Evolutionary conservation across 257 asterid genomes (phyloP), one percentile per base, ranked within the genome.

Genomic region (Solanum sejunctum): DNA sequence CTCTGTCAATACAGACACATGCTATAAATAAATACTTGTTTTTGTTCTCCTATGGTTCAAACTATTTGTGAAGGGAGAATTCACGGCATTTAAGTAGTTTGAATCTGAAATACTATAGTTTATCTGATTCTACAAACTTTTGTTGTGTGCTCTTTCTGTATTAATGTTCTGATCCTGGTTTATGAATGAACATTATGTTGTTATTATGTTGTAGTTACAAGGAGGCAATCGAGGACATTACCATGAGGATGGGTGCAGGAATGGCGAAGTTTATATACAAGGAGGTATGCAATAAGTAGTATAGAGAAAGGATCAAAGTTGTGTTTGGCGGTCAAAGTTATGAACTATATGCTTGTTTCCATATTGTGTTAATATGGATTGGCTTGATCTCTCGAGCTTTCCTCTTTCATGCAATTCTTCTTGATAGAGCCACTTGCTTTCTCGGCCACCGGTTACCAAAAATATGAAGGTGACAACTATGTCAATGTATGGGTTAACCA

Each of bases 231-330:
- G 97, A 95, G 93, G 98, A 96, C 85, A 93, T 95, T 88, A 94
- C 98, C 85, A 91, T 89, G 99, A 94, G 94, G 88, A 96, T 96
- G 99, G 99, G 98, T 84, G 96, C 98, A 82, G 99, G 98, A 87
- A 95, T 96, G 99, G 98, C 98, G 89, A 96, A 96, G 87, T 96
- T 92, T 89, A 96, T 96, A 51, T 91, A 95, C 95, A 92, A 93
- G 91, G 98, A 96, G 98, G 99, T 96, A 93, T 56, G 84, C 21
- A 63, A 82, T 56, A 72, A 72, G 70, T 84, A 60, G 69, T 51
- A 77, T 15, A 51, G 9, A 9, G 9, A 1, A 28, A 77, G 63
- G 26, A 26, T 77, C 82, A 49, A 77, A 51, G 12, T 66, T n/a
- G 28, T 70, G 17, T 20, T 28, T 41, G 7, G 79, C 79, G 10